Percentiles rank a stretch among this genome's conserved stretches.
phyloP scores from a whole-genome alignment of 1,284 basidiomycete genomes.

The Heterobasidion annosum region DNA sequence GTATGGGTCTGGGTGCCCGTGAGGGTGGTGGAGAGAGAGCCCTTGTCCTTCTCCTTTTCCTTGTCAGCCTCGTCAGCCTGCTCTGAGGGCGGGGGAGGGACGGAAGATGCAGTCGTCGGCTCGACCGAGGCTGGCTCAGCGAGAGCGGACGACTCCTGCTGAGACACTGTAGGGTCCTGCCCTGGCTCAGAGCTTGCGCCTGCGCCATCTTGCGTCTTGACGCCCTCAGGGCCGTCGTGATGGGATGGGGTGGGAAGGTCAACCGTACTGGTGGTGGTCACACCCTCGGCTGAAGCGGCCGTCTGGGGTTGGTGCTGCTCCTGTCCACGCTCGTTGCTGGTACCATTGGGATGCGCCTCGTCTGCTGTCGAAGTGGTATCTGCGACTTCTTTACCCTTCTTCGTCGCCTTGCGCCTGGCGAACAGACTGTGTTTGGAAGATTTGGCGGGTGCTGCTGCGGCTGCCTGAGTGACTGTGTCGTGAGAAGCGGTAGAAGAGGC shows the following conservation, averaged over 20 bases:
- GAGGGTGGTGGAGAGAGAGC: constrained; percentile 30
- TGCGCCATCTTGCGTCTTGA: neutral
- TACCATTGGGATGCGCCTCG: neutral
- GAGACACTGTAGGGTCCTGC: constrained; percentile 15
- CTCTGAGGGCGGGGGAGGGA: constrained; percentile 7
- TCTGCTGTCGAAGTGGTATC: neutral
- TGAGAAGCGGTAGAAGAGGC: neutral
- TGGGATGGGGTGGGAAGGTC: neutral
- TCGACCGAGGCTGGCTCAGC: constrained; percentile 4
- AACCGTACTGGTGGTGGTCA: neutral
- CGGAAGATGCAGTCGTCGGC: constrained; percentile 10
- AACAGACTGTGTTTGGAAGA: constrained; percentile 3
- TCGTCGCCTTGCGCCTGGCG: constrained; percentile 7
- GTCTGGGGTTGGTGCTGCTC: neutral
- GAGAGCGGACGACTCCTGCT: constrained; percentile 8
- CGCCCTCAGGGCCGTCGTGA: constrained; percentile 10
- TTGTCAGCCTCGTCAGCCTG: constrained; percentile 12
- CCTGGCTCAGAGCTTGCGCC: constrained; percentile 14
- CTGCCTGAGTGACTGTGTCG: neutral
- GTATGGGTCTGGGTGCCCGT: constrained; percentile 20
- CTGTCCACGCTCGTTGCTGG: neutral
- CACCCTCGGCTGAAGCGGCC: neutral
- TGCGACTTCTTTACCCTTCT: constrained; percentile 7
- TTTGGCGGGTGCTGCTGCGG: constrained; percentile 1
- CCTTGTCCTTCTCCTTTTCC: constrained; percentile 33